Base-by-base conservation (phyloP, 371 early-diverging fungal species). In the Smittium mucronatum region DNA sequence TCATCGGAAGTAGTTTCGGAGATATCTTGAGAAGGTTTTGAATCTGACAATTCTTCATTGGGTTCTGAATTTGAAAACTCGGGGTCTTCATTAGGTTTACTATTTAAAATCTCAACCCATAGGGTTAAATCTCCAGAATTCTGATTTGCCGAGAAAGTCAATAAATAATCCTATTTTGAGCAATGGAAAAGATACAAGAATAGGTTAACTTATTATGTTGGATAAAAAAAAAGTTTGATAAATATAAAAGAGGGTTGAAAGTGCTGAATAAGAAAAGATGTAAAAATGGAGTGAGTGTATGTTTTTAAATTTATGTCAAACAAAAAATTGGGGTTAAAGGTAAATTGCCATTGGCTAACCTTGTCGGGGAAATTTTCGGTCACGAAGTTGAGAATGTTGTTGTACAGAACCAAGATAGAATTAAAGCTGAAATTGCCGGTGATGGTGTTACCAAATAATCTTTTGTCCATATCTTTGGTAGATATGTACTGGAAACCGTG, bases 401-500 rank as follows among this genome's bases (percentile, higher is more conserved):
- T 79, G 67, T 93, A 78, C 57, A 93, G 58, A 16, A 84, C 72
- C 2, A 91, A 67, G 1, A 86, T 77, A 26, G 84, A 74, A 57
- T 76, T 76, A 77, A 96, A 93, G 33, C 84, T 82, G 67, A 85
- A 82, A 67, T 88, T 84, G 2, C 89, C 97, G 72, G 87, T 85
- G n/a, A 75, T 72, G 29, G 79, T 77, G 60, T 84, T 84, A 28
- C 95, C 94, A 78, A 85, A 95, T n/a, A 97, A 70, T 0, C 85
- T 80, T 2, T 78, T 71, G 74, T 94, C 94, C 90, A 97, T 93
- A 75, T 93, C 90, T 61, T 87, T 85, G 36, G 89, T 71, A 1
- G 91, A 82, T 1, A 97, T 84, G 72, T 96, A 97, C 78, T 97
- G 93, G 78, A 97, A 97, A 30, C 97, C 97, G 85, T 93, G 94